Percentiles rank a stretch among this genome's conserved stretches.
These are phyloP conservation scores for Fomitopsis betulina DNA, from an alignment of 1,284 basidiomycete species.

Conservation along the genomic window DNA sequence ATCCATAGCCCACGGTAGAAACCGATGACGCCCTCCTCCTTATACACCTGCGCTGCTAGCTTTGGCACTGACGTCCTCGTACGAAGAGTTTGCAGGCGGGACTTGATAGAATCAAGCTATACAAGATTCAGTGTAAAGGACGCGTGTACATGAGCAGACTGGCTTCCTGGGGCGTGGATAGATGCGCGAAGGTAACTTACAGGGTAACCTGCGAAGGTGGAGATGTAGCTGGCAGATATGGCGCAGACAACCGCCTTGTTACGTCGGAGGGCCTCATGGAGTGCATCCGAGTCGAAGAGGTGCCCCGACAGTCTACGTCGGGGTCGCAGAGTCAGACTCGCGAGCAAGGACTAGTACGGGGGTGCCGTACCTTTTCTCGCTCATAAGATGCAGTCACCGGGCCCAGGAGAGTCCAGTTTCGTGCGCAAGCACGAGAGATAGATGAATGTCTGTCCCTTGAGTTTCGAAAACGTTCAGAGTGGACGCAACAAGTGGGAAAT, in stretches of 20 bases:
- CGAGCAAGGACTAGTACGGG: slow-evolving; percentile 1
- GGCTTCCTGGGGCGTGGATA: background rate
- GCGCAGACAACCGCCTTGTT: slow-evolving; percentile 83
- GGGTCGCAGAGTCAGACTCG: slow-evolving; percentile 5
- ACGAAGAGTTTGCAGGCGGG: slow-evolving; percentile 83
- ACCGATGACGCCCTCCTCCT: slow-evolving; percentile 88
- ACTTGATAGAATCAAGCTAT: slow-evolving; percentile 87
- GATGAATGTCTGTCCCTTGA: background rate
- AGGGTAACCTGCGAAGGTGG: slow-evolving; percentile 80
- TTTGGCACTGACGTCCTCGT: slow-evolving; percentile 69
- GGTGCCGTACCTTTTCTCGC: slow-evolving; percentile 59
- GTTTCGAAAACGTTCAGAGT: background rate
- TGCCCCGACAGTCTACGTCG: slow-evolving; percentile 48
- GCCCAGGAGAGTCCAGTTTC: slow-evolving; percentile 55
- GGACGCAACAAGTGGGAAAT: background rate
- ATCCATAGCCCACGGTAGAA: slow-evolving; percentile 92
- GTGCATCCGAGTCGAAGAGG: slow-evolving; percentile 54
- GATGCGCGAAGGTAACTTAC: slow-evolving; percentile 35
- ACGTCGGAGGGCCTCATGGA: slow-evolving; percentile 66
- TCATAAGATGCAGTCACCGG: slow-evolving; percentile 68
- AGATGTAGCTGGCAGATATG: slow-evolving; percentile 77
- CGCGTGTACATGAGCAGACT: background rate
- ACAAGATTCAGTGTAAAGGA: background rate
- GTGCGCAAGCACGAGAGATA: slow-evolving; percentile 47
- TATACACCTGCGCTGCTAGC: slow-evolving; percentile 72